These are phyloP conservation scores for Adansonia grandidieri DNA, from an alignment of 441 rosid species.

Conservation along the genomic window DNA sequence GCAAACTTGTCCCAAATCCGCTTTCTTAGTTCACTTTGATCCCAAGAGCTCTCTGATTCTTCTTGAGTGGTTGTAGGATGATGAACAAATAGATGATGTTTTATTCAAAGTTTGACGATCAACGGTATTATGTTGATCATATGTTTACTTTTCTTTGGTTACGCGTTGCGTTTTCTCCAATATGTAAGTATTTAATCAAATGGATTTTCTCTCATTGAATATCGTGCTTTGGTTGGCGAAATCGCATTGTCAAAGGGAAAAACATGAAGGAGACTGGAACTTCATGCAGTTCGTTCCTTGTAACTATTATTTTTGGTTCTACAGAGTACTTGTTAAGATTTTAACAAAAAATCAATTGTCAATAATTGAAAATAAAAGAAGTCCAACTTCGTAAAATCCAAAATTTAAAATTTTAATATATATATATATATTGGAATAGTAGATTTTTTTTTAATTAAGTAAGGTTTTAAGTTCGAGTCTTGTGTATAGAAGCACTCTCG, in stretches of 20 bases:
- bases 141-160: background rate
- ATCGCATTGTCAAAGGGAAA: background rate
- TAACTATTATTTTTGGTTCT: too few species aligned
- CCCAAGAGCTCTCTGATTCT: background rate
- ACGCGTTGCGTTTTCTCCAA: background rate
- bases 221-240: background rate
- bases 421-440: too few species aligned
- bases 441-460: too few species aligned
- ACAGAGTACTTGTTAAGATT: too few species aligned
- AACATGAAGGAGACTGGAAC: background rate
- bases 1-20: background rate
- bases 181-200: background rate
- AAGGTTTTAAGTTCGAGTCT: too few species aligned
- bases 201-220: background rate
- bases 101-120: background rate
- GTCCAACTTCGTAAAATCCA: too few species aligned
- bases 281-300: background rate
- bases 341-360: too few species aligned
- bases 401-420: too few species aligned
- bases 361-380: too few species aligned
- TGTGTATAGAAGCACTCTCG: too few species aligned
- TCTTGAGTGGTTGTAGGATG: background rate
- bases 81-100: background rate
- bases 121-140: background rate
- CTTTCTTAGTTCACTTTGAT: slow-evolving; percentile 1